A percentile compares a stretch with the other conserved stretches of the same genome.
These are phyloP conservation scores for Zygotorulaspora danielsina DNA, from an alignment of 805 yeast genomes.

Conservation along the genomic window DNA sequence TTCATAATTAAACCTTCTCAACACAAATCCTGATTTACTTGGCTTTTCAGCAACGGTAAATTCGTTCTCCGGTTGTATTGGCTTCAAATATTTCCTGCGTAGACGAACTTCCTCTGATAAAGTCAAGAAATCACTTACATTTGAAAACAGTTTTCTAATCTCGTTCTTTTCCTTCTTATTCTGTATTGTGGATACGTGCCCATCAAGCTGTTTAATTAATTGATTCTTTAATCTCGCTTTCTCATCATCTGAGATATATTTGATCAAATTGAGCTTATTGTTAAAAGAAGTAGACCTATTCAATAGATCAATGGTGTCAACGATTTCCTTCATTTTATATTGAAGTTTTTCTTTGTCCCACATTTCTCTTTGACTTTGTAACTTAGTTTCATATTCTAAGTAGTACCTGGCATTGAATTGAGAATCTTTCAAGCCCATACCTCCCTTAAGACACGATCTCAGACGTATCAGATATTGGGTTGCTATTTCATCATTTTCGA, in stretches of 20 bases:
- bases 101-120: constrained; percentile 39
- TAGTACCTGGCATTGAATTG: constrained; percentile 53
- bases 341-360: constrained; percentile 31
- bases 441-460: constrained; percentile 54
- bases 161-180: constrained; percentile 35
- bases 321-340: constrained; percentile 20
- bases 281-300: constrained; percentile 25
- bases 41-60: constrained; percentile 38
- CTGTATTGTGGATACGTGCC: constrained; percentile 10
- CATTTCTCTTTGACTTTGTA: constrained; percentile 39
- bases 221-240: constrained; percentile 25
- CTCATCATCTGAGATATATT: constrained; percentile 34
- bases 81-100: constrained; percentile 49
- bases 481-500: constrained; percentile 38
- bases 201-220: constrained; percentile 23
- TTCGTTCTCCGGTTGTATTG: constrained; percentile 49
- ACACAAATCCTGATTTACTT: constrained; percentile 47
- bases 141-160: constrained; percentile 42
- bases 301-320: constrained; percentile 13
- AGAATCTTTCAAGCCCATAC: constrained; percentile 55
- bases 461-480: constrained; percentile 51
- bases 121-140: constrained; percentile 31
- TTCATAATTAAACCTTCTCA: constrained; percentile 59
- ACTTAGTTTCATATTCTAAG: constrained; percentile 42
- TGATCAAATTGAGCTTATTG: constrained; percentile 25